Evolutionary conservation across 306 rosid genomes (phyloP).

Genomic region (Prunus persica): DNA sequence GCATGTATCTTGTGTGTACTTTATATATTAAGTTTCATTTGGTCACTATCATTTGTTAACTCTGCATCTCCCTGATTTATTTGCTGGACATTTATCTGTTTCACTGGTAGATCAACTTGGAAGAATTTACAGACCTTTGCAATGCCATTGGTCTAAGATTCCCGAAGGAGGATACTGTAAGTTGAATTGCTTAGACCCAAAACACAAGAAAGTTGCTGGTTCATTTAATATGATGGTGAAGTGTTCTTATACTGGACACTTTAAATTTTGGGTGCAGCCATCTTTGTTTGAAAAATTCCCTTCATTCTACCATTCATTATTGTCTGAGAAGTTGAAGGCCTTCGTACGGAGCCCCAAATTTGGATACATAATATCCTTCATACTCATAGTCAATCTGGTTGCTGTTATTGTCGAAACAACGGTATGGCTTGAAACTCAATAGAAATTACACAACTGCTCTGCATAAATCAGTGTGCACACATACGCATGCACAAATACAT

Average conservation of each 20-base stretch:
- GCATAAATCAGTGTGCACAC: not conserved
- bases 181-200: slow-evolving; percentile 27
- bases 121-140: slow-evolving; percentile 91
- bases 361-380: slow-evolving; percentile 79
- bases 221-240: slow-evolving; percentile 10
- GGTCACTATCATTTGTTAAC: not conserved
- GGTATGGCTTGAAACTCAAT: slow-evolving; percentile 49
- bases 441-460: slow-evolving; percentile 5
- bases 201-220: slow-evolving; percentile 16
- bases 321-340: slow-evolving; percentile 62
- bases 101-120: slow-evolving; percentile 64
- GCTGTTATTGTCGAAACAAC: slow-evolving; percentile 93
- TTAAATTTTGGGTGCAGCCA: slow-evolving; percentile 55
- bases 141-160: slow-evolving; percentile 86
- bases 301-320: slow-evolving; percentile 45
- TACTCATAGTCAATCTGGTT: slow-evolving; percentile 67
- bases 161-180: slow-evolving; percentile 77
- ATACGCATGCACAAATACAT: not conserved
- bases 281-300: slow-evolving; percentile 64
- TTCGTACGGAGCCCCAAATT: slow-evolving; percentile 70
- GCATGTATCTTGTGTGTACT: not conserved
- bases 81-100: slow-evolving; percentile 14
- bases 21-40: not conserved
- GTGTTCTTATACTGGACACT: slow-evolving; percentile 26
- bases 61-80: slow-evolving; percentile 9